Conservation (phyloP, 1,284 basidiomycete genomes). For the Schizophyllum amplum region DNA sequence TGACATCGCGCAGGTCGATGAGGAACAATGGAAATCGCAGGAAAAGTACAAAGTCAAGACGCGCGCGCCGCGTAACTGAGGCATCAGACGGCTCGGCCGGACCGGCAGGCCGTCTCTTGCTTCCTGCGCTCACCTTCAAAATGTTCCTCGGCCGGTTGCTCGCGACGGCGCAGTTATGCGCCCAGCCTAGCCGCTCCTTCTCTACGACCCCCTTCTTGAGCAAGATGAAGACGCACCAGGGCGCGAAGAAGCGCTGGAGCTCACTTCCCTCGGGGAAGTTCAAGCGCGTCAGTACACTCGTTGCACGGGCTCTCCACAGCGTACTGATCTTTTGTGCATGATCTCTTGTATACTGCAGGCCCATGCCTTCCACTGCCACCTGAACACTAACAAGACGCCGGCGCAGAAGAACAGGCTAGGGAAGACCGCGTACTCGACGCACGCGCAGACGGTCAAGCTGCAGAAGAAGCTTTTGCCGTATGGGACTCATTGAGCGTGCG, state of each 20-base stretch:
- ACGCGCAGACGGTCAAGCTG: constrained; percentile 53
- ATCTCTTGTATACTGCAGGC: constrained; percentile 32
- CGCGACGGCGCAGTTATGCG: constrained; percentile 7
- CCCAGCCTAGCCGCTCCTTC: constrained; percentile 28
- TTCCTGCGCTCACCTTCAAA: not conserved
- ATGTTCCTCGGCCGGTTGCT: not conserved
- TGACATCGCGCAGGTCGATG: constrained; percentile 29
- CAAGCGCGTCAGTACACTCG: constrained; percentile 54
- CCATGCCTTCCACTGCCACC: constrained; percentile 60
- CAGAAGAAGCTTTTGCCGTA: constrained; percentile 66
- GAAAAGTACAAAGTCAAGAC: constrained; percentile 5
- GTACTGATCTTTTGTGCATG: too few relatives aligned
- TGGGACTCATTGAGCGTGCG: constrained; percentile 35
- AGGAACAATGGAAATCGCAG: not conserved
- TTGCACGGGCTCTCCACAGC: not conserved
- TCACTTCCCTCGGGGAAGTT: constrained; percentile 59
- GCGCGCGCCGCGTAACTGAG: not conserved
- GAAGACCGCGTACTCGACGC: constrained; percentile 55
- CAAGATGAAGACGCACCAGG: constrained; percentile 71
- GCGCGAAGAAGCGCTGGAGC: constrained; percentile 76
- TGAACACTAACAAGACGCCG: constrained; percentile 61
- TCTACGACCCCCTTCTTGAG: constrained; percentile 33
- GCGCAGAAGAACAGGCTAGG: constrained; percentile 58
- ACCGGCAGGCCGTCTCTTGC: not conserved
- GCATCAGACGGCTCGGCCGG: not conserved